Percentiles rank a stretch among this genome's conserved stretches.
Conservation (phyloP, 1,284 basidiomycete genomes). For the Cryptococcus deneoformans region DNA sequence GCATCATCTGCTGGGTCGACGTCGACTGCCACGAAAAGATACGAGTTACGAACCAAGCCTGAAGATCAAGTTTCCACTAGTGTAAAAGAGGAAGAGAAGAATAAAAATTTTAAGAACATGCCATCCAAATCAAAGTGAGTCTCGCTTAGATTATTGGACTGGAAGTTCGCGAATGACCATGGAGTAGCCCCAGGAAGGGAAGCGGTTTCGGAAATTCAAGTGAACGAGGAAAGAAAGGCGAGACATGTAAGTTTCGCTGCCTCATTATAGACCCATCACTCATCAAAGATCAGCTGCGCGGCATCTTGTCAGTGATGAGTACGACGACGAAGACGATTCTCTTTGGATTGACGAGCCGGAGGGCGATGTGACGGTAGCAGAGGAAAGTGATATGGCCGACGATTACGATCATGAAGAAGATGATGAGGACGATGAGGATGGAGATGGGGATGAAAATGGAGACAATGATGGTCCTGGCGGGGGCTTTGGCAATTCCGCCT, state of each 20-base stretch:
- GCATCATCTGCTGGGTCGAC: constrained; percentile 8
- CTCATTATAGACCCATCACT: background rate
- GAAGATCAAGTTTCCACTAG: constrained; percentile 22
- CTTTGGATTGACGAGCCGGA: constrained; percentile 37
- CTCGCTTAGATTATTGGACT: background rate
- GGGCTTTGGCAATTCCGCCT: constrained; percentile 17
- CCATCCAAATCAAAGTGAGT: constrained; percentile 39
- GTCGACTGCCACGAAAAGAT: constrained; percentile 2
- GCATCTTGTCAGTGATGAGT: constrained; percentile 58
- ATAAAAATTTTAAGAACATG: constrained; percentile 33
- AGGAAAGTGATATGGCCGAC: constrained; percentile 72
- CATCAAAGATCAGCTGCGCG: constrained; percentile 40
- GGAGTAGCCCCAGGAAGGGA: constrained; percentile 20
- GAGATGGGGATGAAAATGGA: constrained; percentile 47
- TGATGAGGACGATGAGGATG: constrained; percentile 47
- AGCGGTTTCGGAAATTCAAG: background rate
- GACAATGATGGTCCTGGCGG: constrained; percentile 5
- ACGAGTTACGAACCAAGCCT: constrained; percentile 20
- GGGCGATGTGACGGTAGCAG: constrained; percentile 31
- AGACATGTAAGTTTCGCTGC: constrained; percentile 18
- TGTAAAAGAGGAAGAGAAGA: constrained; percentile 33
- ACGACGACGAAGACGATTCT: constrained; percentile 60
- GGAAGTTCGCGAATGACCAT: too few relatives aligned
- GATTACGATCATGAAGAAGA: constrained; percentile 56
- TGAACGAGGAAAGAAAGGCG: constrained; percentile 40